These are phyloP conservation scores for Ceratocystis lukuohia DNA, from an alignment of 2,329 filamentous ascomycete species.

Conservation along the genomic window DNA sequence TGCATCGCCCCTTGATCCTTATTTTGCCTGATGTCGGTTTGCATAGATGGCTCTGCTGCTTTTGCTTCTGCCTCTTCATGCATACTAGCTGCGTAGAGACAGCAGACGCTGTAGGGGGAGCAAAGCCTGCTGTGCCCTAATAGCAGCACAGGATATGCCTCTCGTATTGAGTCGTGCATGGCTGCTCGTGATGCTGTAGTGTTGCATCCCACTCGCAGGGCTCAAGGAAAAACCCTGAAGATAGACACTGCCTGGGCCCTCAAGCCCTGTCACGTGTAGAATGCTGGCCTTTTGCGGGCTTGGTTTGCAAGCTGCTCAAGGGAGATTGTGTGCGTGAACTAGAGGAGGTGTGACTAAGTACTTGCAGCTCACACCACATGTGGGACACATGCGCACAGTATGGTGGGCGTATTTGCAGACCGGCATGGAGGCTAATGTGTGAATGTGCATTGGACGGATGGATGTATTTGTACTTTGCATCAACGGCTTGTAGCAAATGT, in stretches of 20 bases:
- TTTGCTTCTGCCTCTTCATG: too few relatives aligned
- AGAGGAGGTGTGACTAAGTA: not conserved
- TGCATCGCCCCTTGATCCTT: constrained; percentile 13
- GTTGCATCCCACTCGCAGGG: too few relatives aligned
- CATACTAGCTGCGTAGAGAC: too few relatives aligned
- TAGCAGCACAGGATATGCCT: too few relatives aligned
- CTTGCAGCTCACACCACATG: not conserved
- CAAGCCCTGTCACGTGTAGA: too few relatives aligned
- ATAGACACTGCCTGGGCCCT: too few relatives aligned
- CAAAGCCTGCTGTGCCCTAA: not conserved
- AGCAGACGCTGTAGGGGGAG: not conserved
- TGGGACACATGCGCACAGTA: not conserved
- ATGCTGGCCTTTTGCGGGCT: too few relatives aligned
- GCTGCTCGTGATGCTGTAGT: too few relatives aligned
- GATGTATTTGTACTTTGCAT: not conserved
- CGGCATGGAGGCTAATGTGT: not conserved
- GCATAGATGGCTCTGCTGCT: not conserved
- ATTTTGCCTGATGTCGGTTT: not conserved
- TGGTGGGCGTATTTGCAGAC: not conserved
- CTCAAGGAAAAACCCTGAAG: too few relatives aligned
- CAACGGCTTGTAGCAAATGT: not conserved
- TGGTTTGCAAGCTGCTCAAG: too few relatives aligned
- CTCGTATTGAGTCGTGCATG: too few relatives aligned
- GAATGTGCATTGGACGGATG: not conserved
- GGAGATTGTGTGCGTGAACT: not conserved